These are phyloP conservation scores for Volvariella volvacea DNA, from an alignment of 1,284 basidiomycete genomes.

Conservation along the genomic window DNA sequence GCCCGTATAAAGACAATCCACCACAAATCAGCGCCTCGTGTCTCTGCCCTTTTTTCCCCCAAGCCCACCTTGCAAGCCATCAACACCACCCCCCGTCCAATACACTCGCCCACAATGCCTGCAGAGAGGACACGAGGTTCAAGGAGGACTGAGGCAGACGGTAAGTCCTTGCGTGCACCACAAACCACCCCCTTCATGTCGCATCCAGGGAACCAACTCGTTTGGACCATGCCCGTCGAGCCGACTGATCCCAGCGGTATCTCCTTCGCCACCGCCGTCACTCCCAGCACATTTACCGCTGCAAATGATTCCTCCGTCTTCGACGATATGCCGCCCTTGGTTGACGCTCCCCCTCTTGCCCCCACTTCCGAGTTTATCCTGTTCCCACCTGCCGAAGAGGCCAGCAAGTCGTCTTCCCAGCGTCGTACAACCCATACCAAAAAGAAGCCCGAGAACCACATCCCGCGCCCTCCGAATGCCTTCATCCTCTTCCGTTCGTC, in stretches of 20 bases:
- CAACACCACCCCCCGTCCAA: no score
- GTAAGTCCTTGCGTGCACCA: conserved; percentile 23
- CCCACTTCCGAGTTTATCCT: conserved; percentile 21
- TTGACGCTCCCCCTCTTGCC: conserved; percentile 18
- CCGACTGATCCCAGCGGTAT: conserved; percentile 30
- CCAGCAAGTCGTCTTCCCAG: conserved; percentile 8
- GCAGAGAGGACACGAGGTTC: conserved; percentile 7
- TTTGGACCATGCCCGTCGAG: conserved; percentile 42
- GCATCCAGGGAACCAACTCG: conserved; percentile 35
- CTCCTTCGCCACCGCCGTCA: conserved; percentile 50
- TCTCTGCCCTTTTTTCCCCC: conserved; percentile 5
- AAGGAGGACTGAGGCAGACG: conserved; percentile 18
- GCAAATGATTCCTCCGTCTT: conserved; percentile 26
- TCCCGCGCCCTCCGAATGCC: conserved; percentile 82
- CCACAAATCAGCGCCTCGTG: conserved; percentile 2
- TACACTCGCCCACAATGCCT: conserved; percentile 4
- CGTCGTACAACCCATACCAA: conserved; percentile 37
- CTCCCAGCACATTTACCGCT: conserved; percentile 26
- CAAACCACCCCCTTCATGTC: conserved; percentile 7
- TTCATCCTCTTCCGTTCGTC: conserved; percentile 85
- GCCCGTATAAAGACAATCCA: no score
- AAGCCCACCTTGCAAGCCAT: neutral
- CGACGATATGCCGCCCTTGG: conserved; percentile 39
- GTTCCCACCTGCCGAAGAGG: conserved; percentile 27
- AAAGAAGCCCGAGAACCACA: conserved; percentile 68